A percentile compares a stretch with the other conserved stretches of the same genome.
These are phyloP conservation scores for Debaryomyces psychrophilus DNA, from an alignment of 1,139 yeast species.

Conservation along the genomic window DNA sequence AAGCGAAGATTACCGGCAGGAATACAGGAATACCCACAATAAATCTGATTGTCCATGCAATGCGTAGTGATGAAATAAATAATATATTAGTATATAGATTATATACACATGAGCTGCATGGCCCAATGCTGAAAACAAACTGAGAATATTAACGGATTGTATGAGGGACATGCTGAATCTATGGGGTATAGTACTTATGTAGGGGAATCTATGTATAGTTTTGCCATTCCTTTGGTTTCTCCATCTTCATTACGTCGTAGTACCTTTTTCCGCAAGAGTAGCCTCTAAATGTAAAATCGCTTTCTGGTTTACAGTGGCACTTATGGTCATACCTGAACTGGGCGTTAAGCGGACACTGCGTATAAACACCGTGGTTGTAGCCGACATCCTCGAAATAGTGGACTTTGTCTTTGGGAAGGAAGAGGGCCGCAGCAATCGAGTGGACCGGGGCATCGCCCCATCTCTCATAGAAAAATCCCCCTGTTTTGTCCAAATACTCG, in stretches of 20 bases:
- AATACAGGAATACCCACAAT: not conserved
- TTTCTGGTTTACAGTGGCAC: conserved; percentile 54
- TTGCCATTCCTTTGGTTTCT: conserved; percentile 50
- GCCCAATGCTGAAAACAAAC: not conserved
- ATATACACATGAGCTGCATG: not conserved
- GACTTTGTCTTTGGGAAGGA: conserved; percentile 64
- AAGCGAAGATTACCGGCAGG: conserved; percentile 3
- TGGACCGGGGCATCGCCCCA: conserved; percentile 98
- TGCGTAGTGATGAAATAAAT: not conserved
- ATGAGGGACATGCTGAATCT: not conserved
- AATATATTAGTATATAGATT: not conserved
- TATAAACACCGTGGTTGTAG: conserved; percentile 70
- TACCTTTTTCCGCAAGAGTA: conserved; percentile 57
- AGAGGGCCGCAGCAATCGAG: conserved; percentile 76
- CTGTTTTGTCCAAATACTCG: conserved; percentile 69
- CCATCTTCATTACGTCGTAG: conserved; percentile 46
- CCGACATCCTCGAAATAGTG: conserved; percentile 86
- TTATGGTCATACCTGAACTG: conserved; percentile 45
- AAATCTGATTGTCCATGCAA: no score
- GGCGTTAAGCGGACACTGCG: conserved; percentile 58
- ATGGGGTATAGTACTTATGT: not conserved
- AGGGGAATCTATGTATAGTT: conserved; percentile 18
- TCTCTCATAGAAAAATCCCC: conserved; percentile 90
- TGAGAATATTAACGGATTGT: not conserved
- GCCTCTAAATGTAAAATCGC: conserved; percentile 57